phyloP scores from a whole-genome alignment of 306 rosid species.

The Trichosanthes truncata region DNA sequence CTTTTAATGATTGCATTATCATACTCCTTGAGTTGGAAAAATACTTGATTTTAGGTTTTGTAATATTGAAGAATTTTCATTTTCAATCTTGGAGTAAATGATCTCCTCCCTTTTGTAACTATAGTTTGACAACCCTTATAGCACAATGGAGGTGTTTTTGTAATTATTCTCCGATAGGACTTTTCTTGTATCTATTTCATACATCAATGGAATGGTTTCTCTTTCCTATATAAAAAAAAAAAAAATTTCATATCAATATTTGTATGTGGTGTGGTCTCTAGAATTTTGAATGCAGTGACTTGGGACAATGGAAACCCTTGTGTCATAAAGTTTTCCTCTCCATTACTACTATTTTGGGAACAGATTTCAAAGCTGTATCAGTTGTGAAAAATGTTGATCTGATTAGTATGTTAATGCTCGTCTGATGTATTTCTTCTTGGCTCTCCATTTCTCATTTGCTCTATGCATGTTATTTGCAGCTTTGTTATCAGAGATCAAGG shows the following conservation, averaged over 20 bases:
- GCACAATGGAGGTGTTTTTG: too few relatives aligned
- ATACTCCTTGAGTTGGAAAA: background rate
- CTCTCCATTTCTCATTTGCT: background rate
- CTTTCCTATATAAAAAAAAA: too few relatives aligned
- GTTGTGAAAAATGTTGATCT: background rate
- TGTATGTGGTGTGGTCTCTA: background rate
- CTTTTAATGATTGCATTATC: background rate
- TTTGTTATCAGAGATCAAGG: slow-evolving; percentile 87
- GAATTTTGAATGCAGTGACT: background rate
- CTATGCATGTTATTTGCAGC: slow-evolving; percentile 33
- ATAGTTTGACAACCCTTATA: too few relatives aligned
- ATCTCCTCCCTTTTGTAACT: too few relatives aligned
- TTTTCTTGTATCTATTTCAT: too few relatives aligned
- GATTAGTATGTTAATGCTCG: background rate
- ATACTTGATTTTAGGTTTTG: background rate
- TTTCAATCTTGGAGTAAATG: background rate
- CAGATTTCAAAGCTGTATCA: background rate
- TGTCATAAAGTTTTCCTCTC: background rate
- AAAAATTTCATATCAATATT: background rate
- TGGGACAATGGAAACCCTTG: background rate
- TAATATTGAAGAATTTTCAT: background rate
- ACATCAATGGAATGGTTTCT: too few relatives aligned
- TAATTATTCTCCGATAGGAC: too few relatives aligned
- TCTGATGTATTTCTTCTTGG: background rate
- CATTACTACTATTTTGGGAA: background rate